Evolutionary conservation across 345 rosid genomes (phyloP).

Genomic region (Sonneratia alba): DNA sequence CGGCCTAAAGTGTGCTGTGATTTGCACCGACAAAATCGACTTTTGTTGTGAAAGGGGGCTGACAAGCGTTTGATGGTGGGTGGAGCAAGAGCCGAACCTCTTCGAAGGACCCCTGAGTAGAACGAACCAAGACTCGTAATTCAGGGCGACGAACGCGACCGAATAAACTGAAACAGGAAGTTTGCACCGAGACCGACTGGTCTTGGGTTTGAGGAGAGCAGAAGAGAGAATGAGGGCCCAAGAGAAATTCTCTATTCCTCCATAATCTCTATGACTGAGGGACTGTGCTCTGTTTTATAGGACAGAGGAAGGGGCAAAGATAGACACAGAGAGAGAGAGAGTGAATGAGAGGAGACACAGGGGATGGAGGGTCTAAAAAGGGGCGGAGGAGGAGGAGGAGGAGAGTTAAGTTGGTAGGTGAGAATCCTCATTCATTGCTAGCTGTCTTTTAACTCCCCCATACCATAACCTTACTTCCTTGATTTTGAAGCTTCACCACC

Average conservation of each 20-base stretch:
- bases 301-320: neutral
- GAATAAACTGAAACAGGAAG: too few species aligned
- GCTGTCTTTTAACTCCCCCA: constrained; percentile 43
- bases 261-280: neutral
- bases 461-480: constrained; percentile 21
- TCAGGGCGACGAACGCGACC: neutral
- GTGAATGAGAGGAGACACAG: neutral
- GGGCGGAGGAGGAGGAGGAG: constrained; percentile 4
- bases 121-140: neutral
- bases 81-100: neutral
- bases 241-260: neutral
- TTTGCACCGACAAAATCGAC: too few species aligned
- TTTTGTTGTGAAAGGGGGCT: too few species aligned
- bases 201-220: neutral
- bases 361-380: neutral
- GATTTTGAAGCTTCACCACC: constrained; percentile 33
- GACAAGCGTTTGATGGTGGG: too few species aligned
- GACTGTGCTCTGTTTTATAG: neutral
- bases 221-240: neutral
- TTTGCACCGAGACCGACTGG: too few species aligned
- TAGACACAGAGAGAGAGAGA: neutral
- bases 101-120: neutral
- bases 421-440: constrained; percentile 50
- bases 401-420: constrained; percentile 23
- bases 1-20: too few species aligned